Percentiles rank a stretch among this genome's conserved stretches.
These are phyloP conservation scores for Gossypium aridum DNA, from an alignment of 441 rosid species.

Conservation along the genomic window DNA sequence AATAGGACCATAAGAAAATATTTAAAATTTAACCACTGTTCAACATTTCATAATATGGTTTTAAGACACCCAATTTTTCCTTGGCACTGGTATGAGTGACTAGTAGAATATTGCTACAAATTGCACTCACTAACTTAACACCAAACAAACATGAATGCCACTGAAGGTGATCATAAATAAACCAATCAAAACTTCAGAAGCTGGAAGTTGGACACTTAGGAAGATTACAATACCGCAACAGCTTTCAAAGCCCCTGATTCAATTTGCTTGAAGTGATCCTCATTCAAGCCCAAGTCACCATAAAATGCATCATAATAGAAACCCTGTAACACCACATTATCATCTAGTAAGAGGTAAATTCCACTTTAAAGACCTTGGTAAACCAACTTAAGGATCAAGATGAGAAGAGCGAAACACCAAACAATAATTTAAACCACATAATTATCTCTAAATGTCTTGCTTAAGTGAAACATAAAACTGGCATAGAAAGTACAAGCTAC, in stretches of 20 bases:
- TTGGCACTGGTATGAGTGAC: not conserved
- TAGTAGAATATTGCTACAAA: not conserved
- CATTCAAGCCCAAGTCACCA: constrained; percentile 79
- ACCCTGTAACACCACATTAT: constrained; percentile 47
- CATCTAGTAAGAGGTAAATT: not conserved
- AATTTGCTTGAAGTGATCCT: constrained; percentile 41
- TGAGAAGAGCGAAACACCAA: not conserved
- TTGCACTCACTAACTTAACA: not conserved
- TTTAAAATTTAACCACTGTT: not conserved
- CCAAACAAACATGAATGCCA: not conserved
- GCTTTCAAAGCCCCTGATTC: constrained; percentile 55
- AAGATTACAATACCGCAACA: constrained; percentile 49
- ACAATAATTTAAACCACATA: not conserved
- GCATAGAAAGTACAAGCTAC: not conserved
- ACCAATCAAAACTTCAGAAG: not conserved
- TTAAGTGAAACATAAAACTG: not conserved
- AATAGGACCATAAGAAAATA: not conserved
- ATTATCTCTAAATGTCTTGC: not conserved
- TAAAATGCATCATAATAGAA: constrained; percentile 96
- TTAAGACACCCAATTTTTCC: not conserved
- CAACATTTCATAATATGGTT: not conserved
- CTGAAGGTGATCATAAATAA: not conserved
- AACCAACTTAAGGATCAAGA: not conserved
- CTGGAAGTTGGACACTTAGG: not conserved
- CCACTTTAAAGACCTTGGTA: not conserved